Percentiles rank a stretch among this genome's conserved stretches.
Conservation (phyloP, 179 eudicot species). For the Carnegiea gigantea region DNA sequence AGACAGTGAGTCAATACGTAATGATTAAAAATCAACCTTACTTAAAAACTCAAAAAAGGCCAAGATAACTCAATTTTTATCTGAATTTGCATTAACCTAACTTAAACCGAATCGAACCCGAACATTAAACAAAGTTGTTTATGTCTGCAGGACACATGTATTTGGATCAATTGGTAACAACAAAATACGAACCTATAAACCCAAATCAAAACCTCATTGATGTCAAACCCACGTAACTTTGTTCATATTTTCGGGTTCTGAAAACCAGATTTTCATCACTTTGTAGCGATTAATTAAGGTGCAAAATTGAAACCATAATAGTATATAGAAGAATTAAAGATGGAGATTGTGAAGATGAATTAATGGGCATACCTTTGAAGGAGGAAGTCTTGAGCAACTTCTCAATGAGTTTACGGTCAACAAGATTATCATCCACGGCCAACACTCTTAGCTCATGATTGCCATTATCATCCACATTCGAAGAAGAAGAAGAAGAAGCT, state of each 20-base stretch:
- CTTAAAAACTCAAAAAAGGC: too few relatives aligned
- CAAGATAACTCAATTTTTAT: too few relatives aligned
- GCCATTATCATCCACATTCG: slow-evolving; percentile 17
- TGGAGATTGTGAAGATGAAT: too few relatives aligned
- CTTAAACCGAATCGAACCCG: too few relatives aligned
- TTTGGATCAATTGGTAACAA: neutral
- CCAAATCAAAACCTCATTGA: neutral
- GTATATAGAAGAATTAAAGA: too few relatives aligned
- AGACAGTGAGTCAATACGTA: too few relatives aligned
- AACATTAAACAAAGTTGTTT: too few relatives aligned
- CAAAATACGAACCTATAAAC: neutral
- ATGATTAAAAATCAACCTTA: too few relatives aligned
- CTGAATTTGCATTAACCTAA: too few relatives aligned
- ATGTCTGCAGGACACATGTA: too few relatives aligned
- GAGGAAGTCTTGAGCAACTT: slow-evolving; percentile 63
- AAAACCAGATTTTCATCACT: neutral
- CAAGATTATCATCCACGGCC: slow-evolving; percentile 72
- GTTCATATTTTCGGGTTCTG: neutral
- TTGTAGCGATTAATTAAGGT: neutral
- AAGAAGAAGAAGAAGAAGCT: slow-evolving; percentile 5
- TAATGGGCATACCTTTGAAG: slow-evolving; percentile 51
- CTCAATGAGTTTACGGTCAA: slow-evolving; percentile 70
- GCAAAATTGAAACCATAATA: too few relatives aligned
- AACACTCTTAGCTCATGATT: slow-evolving; percentile 48
- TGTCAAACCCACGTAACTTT: neutral